These are phyloP conservation scores for Coemansia sp. DNA, from an alignment of 192 early-diverging fungal species.

Conservation along the genomic window DNA sequence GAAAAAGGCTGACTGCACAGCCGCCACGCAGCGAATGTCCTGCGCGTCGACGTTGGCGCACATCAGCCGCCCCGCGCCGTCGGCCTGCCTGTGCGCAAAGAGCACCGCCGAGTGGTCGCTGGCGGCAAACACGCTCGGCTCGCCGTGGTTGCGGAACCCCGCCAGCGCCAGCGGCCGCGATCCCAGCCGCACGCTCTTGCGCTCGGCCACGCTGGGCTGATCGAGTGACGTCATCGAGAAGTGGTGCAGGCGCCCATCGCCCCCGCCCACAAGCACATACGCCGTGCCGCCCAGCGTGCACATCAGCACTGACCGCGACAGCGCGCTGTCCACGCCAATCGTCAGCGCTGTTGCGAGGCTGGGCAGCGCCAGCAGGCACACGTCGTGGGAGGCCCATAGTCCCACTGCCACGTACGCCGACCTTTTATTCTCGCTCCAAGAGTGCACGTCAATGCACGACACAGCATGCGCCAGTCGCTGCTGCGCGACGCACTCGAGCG, in stretches of 20 bases:
- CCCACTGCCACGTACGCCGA: slow-evolving; percentile 66
- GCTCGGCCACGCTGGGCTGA: slow-evolving; percentile 21
- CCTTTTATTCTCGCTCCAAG: slow-evolving; percentile 27
- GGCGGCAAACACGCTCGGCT: slow-evolving; percentile 70
- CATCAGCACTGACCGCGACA: slow-evolving; percentile 71
- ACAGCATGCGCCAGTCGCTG: slow-evolving; percentile 65
- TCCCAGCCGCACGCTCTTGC: slow-evolving; percentile 73
- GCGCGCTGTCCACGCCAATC: slow-evolving; percentile 34
- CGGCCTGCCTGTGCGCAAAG: slow-evolving; percentile 28
- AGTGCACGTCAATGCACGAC: slow-evolving; percentile 70
- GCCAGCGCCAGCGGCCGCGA: slow-evolving; percentile 69
- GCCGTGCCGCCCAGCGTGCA: slow-evolving; percentile 60
- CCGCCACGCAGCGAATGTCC: slow-evolving; percentile 64
- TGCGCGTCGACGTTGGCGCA: slow-evolving; percentile 81
- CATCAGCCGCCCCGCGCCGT: slow-evolving; percentile 61
- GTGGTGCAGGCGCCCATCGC: slow-evolving; percentile 65
- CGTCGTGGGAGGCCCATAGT: slow-evolving; percentile 68
- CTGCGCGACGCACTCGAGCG: slow-evolving; percentile 28
- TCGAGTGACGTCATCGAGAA: neutral
- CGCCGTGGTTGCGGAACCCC: slow-evolving; percentile 47
- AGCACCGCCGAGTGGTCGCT: slow-evolving; percentile 82
- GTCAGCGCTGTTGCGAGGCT: slow-evolving; percentile 48
- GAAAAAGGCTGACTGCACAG: slow-evolving; percentile 58
- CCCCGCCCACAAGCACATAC: slow-evolving; percentile 78
- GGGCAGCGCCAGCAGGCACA: slow-evolving; percentile 61